phyloP scores from a whole-genome alignment of 1,139 yeast species.

The Candida sanyaensis region DNA sequence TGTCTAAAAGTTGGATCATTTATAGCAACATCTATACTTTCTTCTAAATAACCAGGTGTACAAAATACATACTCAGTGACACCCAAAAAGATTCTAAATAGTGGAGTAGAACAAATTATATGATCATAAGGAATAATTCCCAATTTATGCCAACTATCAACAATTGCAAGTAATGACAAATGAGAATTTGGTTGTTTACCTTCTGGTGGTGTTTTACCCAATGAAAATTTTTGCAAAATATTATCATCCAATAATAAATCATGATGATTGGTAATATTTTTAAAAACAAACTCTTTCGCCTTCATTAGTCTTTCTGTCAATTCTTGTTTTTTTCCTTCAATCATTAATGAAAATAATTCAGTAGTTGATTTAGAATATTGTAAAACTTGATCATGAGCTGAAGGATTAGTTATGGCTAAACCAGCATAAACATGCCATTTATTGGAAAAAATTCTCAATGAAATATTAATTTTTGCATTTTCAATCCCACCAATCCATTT shows the following conservation, averaged over 20 bases:
- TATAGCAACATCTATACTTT: constrained; percentile 73
- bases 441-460: constrained; percentile 85
- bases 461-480: constrained; percentile 91
- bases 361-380: constrained; percentile 88
- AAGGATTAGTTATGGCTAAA: constrained; percentile 90
- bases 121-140: constrained; percentile 94
- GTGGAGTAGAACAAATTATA: constrained; percentile 93
- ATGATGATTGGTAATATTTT: constrained; percentile 55
- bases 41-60: constrained; percentile 77
- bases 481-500: constrained; percentile 93
- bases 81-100: constrained; percentile 87
- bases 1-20: constrained; percentile 69
- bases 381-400: constrained; percentile 87
- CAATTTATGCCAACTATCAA: constrained; percentile 87
- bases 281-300: constrained; percentile 79
- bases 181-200: constrained; percentile 84
- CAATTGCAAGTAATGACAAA: constrained; percentile 82
- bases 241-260: constrained; percentile 76
- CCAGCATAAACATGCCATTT: constrained; percentile 99
- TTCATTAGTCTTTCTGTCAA: constrained; percentile 56
- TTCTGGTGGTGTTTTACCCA: constrained; percentile 74
- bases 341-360: constrained; percentile 80
- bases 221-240: constrained; percentile 74
- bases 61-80: constrained; percentile 91
- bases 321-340: constrained; percentile 63